Conservation (phyloP, 331 rosid species). For the Malus hybrid region DNA sequence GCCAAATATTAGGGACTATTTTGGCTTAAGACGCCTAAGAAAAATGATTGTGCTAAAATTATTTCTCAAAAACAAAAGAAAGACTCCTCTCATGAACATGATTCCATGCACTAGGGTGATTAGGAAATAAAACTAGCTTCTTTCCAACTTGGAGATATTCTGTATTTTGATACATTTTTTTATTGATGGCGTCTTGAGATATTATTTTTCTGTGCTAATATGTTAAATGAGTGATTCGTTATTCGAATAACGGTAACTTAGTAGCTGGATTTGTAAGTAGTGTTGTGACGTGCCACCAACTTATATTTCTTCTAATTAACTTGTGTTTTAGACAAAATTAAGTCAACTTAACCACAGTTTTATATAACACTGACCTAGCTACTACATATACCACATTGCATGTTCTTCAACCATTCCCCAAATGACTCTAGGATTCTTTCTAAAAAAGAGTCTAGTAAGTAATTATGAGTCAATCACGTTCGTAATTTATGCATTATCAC, state of each 20-base stretch:
- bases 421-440: background rate
- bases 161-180: background rate
- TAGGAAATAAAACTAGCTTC: background rate
- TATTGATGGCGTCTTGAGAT: background rate
- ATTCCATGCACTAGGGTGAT: background rate
- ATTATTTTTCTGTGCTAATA: background rate
- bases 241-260: background rate
- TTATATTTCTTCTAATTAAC: background rate
- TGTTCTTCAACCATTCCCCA: background rate
- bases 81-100: background rate
- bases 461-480: too few relatives aligned
- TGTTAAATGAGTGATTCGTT: background rate
- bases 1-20: too few relatives aligned
- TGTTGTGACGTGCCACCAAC: constrained; percentile 17
- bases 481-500: too few relatives aligned
- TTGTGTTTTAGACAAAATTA: background rate
- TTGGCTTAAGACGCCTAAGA: too few relatives aligned
- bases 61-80: too few relatives aligned
- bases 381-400: background rate
- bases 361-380: background rate
- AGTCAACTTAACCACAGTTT: too few relatives aligned
- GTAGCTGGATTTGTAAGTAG: constrained; percentile 3
- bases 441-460: background rate
- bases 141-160: background rate
- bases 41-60: background rate